A percentile compares a stretch with the other conserved stretches of the same genome.
phyloP scores from a whole-genome alignment of 306 rosid species.

The Gastrolobium villosum region DNA sequence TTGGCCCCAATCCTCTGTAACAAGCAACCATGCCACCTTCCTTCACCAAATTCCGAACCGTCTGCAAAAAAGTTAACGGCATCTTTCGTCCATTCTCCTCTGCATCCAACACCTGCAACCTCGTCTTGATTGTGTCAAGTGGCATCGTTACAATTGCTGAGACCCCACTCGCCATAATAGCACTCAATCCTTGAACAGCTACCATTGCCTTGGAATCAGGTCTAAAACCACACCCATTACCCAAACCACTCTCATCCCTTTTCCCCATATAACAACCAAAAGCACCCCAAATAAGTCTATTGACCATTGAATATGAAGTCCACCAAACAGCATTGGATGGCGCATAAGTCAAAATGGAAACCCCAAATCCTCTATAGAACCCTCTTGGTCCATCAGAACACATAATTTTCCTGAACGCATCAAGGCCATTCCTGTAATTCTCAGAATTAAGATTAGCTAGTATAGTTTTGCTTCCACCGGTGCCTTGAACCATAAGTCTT shows the following conservation, averaged over 20 bases:
- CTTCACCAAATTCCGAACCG: constrained; percentile 72
- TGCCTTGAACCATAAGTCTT: constrained; percentile 89
- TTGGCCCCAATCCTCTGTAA: constrained; percentile 94
- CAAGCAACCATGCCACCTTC: constrained; percentile 93
- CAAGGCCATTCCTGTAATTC: constrained; percentile 80
- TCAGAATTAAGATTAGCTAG: constrained; percentile 58
- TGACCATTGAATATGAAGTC: constrained; percentile 90
- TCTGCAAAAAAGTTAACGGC: constrained; percentile 73
- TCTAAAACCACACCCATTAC: constrained; percentile 50
- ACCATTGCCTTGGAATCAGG: constrained; percentile 73
- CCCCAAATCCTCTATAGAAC: constrained; percentile 92
- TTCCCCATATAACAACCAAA: constrained; percentile 67
- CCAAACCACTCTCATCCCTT: constrained; percentile 51
- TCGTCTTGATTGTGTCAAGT: constrained; percentile 85
- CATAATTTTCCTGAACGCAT: constrained; percentile 83
- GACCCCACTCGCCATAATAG: constrained; percentile 90
- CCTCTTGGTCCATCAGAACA: constrained; percentile 84
- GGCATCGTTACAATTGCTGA: constrained; percentile 95
- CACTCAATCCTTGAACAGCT: constrained; percentile 87
- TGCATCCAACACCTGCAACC: constrained; percentile 91
- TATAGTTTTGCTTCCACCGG: constrained; percentile 41
- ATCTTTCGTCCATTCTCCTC: constrained; percentile 82
- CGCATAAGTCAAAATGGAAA: constrained; percentile 86
- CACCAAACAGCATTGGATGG: constrained; percentile 99
- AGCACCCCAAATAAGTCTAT: constrained; percentile 78